Conservation (phyloP, 2,329 filamentous ascomycete species). For the Xylaria sp. region DNA sequence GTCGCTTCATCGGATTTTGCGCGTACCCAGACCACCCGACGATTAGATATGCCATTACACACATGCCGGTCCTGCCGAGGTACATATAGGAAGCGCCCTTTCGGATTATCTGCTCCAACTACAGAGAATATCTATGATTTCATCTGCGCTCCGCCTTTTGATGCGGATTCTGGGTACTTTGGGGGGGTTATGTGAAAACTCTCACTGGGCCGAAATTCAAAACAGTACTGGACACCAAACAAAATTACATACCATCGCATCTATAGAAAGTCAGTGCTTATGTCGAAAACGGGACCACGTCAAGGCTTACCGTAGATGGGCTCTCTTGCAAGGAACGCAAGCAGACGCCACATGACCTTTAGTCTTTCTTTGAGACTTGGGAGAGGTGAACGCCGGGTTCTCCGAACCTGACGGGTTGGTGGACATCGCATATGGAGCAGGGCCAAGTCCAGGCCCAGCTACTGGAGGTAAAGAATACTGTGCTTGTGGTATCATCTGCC, state of each 20-base stretch:
- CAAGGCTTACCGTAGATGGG: slow-evolving; percentile 73
- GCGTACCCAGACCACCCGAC: background rate
- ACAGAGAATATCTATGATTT: slow-evolving; percentile 8
- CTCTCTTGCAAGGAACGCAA: slow-evolving; percentile 86
- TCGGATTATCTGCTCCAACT: slow-evolving; percentile 23
- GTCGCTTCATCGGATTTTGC: background rate
- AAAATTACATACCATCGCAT: slow-evolving; percentile 69
- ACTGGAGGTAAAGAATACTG: slow-evolving; percentile 51
- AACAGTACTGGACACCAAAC: slow-evolving; percentile 13
- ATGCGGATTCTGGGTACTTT: background rate
- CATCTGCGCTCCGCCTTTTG: background rate
- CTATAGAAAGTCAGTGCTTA: slow-evolving; percentile 55
- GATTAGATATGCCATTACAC: background rate
- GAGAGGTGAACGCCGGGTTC: slow-evolving; percentile 60
- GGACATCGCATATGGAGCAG: slow-evolving; percentile 46
- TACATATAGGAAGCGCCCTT: slow-evolving; percentile 7
- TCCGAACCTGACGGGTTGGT: slow-evolving; percentile 55
- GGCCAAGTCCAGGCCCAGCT: slow-evolving; percentile 45
- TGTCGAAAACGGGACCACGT: slow-evolving; percentile 26
- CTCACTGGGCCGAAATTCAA: background rate
- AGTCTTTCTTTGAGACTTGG: slow-evolving; percentile 72
- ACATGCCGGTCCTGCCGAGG: background rate
- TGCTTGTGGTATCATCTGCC: slow-evolving; percentile 49
- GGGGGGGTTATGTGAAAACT: background rate
- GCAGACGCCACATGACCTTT: slow-evolving; percentile 87